Percentiles rank a stretch among this genome's conserved stretches.
phyloP scores from a whole-genome alignment of 2,329 filamentous ascomycete species.

The Chaetomium strumarium region DNA sequence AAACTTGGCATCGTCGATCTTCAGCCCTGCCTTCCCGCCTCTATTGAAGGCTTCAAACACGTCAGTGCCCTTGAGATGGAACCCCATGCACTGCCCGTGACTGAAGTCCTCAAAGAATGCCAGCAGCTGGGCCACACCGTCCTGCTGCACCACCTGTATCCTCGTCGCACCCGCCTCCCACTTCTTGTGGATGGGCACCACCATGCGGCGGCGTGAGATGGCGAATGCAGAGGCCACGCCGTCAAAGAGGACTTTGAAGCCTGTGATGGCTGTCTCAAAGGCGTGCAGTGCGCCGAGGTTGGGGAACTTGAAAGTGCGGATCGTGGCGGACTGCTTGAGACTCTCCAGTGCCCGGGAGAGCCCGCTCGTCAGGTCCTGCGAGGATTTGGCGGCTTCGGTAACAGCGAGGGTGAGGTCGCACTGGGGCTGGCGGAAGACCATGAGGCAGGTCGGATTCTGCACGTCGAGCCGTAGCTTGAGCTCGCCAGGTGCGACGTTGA shows the following conservation, averaged over 20 bases:
- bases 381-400: slow-evolving; percentile 59
- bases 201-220: slow-evolving; percentile 79
- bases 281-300: slow-evolving; percentile 63
- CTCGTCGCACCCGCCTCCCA: slow-evolving; percentile 80
- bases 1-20: slow-evolving; percentile 86
- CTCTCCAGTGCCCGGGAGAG: slow-evolving; percentile 59
- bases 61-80: slow-evolving; percentile 78
- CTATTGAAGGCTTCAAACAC: slow-evolving; percentile 65
- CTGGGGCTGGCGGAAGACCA: slow-evolving; percentile 66
- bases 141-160: slow-evolving; percentile 72
- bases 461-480: slow-evolving; percentile 61
- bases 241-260: slow-evolving; percentile 70
- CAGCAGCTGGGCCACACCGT: slow-evolving; percentile 69
- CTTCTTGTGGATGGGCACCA: slow-evolving; percentile 90
- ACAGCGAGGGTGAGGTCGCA: slow-evolving; percentile 71
- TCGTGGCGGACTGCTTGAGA: slow-evolving; percentile 53
- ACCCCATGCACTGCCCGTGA: slow-evolving; percentile 84
- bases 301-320: slow-evolving; percentile 67
- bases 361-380: slow-evolving; percentile 56
- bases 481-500: slow-evolving; percentile 76
- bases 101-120: slow-evolving; percentile 86
- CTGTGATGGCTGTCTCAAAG: slow-evolving; percentile 75
- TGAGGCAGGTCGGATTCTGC: slow-evolving; percentile 54
- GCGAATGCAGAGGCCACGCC: slow-evolving; percentile 67
- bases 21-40: slow-evolving; percentile 60